phyloP scores from a whole-genome alignment of 164 flowering plant genomes.

The Brasenia schreberi region DNA sequence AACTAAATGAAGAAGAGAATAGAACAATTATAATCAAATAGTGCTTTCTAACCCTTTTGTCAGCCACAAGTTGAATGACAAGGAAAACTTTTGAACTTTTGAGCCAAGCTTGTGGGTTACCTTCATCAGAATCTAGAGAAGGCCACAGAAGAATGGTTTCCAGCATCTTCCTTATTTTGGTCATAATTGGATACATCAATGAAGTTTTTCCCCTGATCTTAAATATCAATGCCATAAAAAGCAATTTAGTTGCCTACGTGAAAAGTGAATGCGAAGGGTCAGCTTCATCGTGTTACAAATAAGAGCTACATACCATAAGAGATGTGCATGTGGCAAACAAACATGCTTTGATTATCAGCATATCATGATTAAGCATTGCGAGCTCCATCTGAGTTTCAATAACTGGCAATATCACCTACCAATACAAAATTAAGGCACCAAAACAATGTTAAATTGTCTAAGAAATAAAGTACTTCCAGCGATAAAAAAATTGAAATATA shows the following conservation, averaged over 20 bases:
- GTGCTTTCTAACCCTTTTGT: neutral
- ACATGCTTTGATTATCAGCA: conserved; percentile 53
- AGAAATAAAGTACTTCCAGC: no score
- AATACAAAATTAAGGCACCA: neutral
- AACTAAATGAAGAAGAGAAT: conserved; percentile 23
- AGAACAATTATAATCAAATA: neutral
- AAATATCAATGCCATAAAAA: conserved; percentile 12
- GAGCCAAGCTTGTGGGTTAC: conserved; percentile 13
- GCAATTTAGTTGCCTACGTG: neutral
- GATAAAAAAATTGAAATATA: no score
- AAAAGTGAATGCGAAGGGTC: conserved; percentile 1
- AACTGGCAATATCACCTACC: conserved; percentile 57
- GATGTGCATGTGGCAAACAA: conserved; percentile 77
- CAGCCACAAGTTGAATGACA: no score
- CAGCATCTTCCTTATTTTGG: conserved; percentile 30
- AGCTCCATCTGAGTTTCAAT: conserved; percentile 29
- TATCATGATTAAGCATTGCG: conserved; percentile 30
- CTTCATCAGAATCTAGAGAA: conserved; percentile 49
- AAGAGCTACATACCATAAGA: conserved; percentile 40
- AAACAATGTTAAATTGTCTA: no score
- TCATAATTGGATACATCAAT: conserved; percentile 26
- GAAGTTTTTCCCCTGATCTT: conserved; percentile 39
- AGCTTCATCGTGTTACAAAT: neutral
- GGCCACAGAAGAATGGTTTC: conserved; percentile 52
- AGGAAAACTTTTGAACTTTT: neutral